Conservation (phyloP, 2,329 filamentous ascomycete species). For the Ascochyta rabiei region DNA sequence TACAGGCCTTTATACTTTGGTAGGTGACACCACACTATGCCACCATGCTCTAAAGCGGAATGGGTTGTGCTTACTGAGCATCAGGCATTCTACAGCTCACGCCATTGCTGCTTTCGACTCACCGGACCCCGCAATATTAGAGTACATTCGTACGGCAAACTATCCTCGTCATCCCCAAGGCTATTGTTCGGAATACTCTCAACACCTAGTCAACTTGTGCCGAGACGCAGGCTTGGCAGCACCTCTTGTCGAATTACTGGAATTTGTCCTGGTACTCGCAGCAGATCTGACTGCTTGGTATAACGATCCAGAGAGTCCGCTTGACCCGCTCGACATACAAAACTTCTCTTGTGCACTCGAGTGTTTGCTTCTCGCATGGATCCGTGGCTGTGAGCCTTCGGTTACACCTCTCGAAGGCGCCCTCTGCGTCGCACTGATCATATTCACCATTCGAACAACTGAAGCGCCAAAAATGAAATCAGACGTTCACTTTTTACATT, state of each 20-base stretch:
- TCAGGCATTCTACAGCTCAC: constrained; percentile 48
- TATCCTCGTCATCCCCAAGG: constrained; percentile 39
- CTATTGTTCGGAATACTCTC: constrained; percentile 37
- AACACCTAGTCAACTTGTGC: constrained; percentile 41
- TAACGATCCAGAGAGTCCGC: constrained; percentile 31
- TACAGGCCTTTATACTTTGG: constrained; percentile 51
- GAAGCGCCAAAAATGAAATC: constrained; percentile 38
- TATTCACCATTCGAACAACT: constrained; percentile 44
- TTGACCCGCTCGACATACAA: constrained; percentile 46
- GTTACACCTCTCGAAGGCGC: constrained; percentile 43
- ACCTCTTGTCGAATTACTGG: constrained; percentile 36
- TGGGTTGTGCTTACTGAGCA: constrained; percentile 48
- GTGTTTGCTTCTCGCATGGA: constrained; percentile 41
- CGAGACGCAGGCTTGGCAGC: constrained; percentile 35
- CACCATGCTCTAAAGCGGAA: constrained; percentile 24
- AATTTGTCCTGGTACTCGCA: constrained; percentile 40
- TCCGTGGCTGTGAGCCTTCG: constrained; percentile 33
- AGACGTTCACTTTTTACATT: constrained; percentile 38
- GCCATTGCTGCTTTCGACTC: constrained; percentile 44
- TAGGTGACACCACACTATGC: constrained; percentile 30
- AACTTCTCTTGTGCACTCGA: constrained; percentile 46
- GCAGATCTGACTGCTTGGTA: constrained; percentile 46
- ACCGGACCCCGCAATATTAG: constrained; percentile 40
- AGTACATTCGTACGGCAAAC: constrained; percentile 35
- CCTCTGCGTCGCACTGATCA: constrained; percentile 45